Evolutionary conservation across 257 asterid species (phyloP), one percentile per base, ranked within the genome.

Genomic region (Handroanthus guayacan): DNA sequence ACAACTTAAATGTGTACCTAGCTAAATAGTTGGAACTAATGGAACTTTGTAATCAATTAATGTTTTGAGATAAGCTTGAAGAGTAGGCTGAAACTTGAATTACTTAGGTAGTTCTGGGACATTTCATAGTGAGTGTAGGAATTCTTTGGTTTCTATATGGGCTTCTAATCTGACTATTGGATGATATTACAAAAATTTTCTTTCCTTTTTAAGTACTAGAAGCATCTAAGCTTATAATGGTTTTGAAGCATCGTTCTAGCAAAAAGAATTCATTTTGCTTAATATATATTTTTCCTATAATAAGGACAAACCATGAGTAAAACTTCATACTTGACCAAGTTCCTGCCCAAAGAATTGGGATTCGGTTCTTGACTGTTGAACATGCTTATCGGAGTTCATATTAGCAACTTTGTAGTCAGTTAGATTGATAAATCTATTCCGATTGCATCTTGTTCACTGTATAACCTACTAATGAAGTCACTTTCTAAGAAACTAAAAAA

Each of bases 221-320:
- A 9, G 20, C 39, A 7, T 65, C 31, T 37, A 39, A 8, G 6
- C 63, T 14, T 38, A 39, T 38, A 55, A 44, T 43, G 36, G 7
- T 72, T 37, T 44, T 56, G 50, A 36, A 51, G 66, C 47, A 18
- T 75, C 58, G 12, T 25, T 63, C 57, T 64, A 63, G 52, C 63
- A 39, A 38, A 50, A 50, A 51, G 18, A 63, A 74, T 12, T 9
- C 5, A 3, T 11, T 44, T 47, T 4, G 31, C 31, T 25, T 25
- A 25, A 25, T 25, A 25, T 25, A 25, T 14, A 47, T 45, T 20
- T 25, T 44, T 39, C 44, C 7, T 39, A 39, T 8, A 70, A 12
- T 56, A 3, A 10, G 67, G 56, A 20, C 37, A 71, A 18, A 39
- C 67, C 39, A 41, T 67, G 60, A 47, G 72, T 13, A 47, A 6